Conservation (phyloP, 2,329 filamentous ascomycete species). For the Rutstroemia sydowiana region DNA sequence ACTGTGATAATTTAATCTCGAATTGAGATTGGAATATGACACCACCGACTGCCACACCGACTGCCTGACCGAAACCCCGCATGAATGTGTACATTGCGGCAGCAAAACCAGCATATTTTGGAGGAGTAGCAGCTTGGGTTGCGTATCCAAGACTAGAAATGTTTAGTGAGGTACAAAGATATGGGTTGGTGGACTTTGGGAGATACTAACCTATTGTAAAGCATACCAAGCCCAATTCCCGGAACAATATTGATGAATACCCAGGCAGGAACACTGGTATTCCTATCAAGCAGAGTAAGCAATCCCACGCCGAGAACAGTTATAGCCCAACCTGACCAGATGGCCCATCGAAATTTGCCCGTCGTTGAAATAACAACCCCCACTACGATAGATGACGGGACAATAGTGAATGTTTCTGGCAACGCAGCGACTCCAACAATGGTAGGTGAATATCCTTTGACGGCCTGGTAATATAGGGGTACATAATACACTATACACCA, state of each 20-base stretch:
- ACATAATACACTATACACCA: conserved; percentile 48
- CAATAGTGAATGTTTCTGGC: conserved; percentile 54
- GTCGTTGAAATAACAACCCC: conserved; percentile 48
- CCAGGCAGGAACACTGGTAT: conserved; percentile 46
- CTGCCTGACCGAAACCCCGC: conserved; percentile 45
- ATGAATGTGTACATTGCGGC: conserved; percentile 60
- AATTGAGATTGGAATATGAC: background rate
- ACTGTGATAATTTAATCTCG: background rate
- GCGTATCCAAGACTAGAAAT: conserved; percentile 53
- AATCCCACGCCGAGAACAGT: conserved; percentile 50
- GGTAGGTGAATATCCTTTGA: conserved; percentile 44
- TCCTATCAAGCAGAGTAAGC: conserved; percentile 39
- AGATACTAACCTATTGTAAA: conserved; percentile 38
- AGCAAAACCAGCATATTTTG: conserved; percentile 49
- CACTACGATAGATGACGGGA: conserved; percentile 44
- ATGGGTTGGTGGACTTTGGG: too few species aligned
- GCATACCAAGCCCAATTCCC: conserved; percentile 48
- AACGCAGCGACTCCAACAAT: conserved; percentile 48
- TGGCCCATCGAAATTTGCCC: conserved; percentile 43
- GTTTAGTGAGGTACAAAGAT: too few species aligned
- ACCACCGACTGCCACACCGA: conserved; percentile 31
- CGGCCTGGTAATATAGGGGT: conserved; percentile 41
- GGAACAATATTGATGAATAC: conserved; percentile 51
- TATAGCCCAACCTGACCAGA: conserved; percentile 52
- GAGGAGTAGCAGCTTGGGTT: conserved; percentile 52